These are phyloP conservation scores for Lepidium africanum DNA, from an alignment of 345 rosid species.

Conservation along the genomic window DNA sequence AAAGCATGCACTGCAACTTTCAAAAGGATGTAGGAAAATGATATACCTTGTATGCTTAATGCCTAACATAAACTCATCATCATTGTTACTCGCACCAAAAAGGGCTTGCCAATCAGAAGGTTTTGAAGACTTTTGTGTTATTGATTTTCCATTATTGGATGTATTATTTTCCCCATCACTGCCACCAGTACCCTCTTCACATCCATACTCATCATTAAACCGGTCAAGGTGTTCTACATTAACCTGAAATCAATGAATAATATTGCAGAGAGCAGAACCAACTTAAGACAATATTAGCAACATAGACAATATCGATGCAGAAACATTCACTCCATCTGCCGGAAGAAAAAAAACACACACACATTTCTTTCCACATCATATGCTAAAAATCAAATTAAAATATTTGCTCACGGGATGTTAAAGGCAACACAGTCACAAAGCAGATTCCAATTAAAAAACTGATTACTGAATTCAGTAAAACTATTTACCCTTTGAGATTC, in stretches of 20 bases:
- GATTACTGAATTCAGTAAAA: background rate
- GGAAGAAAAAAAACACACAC: background rate
- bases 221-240: constrained; percentile 76
- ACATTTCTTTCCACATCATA: background rate
- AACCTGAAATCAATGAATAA: constrained; percentile 40
- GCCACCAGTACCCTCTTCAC: constrained; percentile 43
- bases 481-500: constrained; percentile 54
- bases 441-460: background rate
- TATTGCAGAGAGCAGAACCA: background rate
- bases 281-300: background rate
- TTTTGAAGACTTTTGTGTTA: constrained; percentile 50
- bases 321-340: background rate
- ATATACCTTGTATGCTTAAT: constrained; percentile 82
- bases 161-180: constrained; percentile 24
- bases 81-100: constrained; percentile 54
- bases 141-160: constrained; percentile 21
- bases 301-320: constrained; percentile 4
- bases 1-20: background rate
- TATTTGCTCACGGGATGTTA: background rate
- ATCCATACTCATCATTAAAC: constrained; percentile 68
- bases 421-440: background rate
- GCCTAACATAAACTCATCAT: constrained; percentile 81
- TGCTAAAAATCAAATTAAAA: background rate
- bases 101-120: constrained; percentile 80
- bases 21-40: background rate